Conservation (phyloP, 2,329 filamentous ascomycete species). For the Aspergillus sp. region DNA sequence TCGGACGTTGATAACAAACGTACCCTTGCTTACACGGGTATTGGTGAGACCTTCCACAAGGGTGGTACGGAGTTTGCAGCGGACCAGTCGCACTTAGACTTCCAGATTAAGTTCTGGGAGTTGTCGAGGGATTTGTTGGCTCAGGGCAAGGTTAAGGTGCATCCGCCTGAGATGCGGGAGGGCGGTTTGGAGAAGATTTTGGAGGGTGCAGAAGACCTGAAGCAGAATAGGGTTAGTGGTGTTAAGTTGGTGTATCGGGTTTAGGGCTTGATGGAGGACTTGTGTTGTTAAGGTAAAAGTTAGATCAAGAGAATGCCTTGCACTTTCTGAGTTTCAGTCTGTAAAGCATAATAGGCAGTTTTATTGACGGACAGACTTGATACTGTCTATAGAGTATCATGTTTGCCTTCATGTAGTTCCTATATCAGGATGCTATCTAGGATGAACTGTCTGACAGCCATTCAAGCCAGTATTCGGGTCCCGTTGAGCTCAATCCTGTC, state of each 20-base stretch:
- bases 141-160: conserved; percentile 35
- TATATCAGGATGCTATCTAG: background rate
- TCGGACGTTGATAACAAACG: conserved; percentile 18
- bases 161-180: conserved; percentile 33
- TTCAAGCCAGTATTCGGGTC: too few relatives aligned
- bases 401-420: background rate
- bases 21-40: conserved; percentile 22
- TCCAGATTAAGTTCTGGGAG: conserved; percentile 33
- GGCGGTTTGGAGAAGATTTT: conserved; percentile 40
- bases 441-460: background rate
- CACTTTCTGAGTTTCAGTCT: too few relatives aligned
- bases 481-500: too few relatives aligned
- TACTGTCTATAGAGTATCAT: too few relatives aligned
- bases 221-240: conserved; percentile 37
- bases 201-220: conserved; percentile 36
- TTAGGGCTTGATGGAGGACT: too few relatives aligned
- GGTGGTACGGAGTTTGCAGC: conserved; percentile 22
- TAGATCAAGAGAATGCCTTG: too few relatives aligned
- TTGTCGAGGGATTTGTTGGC: conserved; percentile 33
- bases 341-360: too few relatives aligned
- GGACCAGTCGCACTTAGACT: conserved; percentile 34
- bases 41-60: conserved; percentile 18
- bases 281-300: too few relatives aligned
- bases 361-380: too few relatives aligned
- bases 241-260: conserved; percentile 39